A percentile compares a stretch with the other conserved stretches of the same genome.
Conservation (phyloP, 768 basidiomycete genomes). For the Lactarius sp. region DNA sequence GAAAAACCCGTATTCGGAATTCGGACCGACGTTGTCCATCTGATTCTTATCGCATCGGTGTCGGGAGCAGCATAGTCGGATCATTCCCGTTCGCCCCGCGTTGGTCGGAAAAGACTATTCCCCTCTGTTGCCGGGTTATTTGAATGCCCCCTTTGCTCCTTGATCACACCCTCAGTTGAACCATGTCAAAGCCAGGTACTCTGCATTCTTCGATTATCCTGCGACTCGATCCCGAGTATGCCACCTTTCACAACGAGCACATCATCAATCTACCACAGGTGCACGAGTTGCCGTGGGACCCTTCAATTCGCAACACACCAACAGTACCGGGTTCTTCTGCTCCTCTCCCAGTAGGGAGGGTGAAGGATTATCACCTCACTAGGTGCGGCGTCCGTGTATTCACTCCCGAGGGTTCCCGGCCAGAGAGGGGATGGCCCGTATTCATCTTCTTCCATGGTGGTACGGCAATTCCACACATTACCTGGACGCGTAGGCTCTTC, state of each 20-base stretch:
- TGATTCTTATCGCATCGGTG: neutral
- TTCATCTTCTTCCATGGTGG: constrained; percentile 76
- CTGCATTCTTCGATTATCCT: constrained; percentile 57
- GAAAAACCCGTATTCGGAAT: neutral
- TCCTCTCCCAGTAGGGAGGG: constrained; percentile 51
- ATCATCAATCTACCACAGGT: constrained; percentile 44
- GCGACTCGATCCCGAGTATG: constrained; percentile 62
- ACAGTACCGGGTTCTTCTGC: constrained; percentile 53
- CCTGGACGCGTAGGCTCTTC: neutral
- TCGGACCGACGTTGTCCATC: constrained; percentile 8
- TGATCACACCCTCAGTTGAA: constrained; percentile 8
- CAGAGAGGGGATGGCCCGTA: constrained; percentile 60
- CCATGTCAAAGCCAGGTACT: constrained; percentile 38
- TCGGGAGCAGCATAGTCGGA: neutral
- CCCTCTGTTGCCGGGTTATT: neutral
- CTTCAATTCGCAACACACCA: constrained; percentile 47
- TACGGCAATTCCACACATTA: constrained; percentile 27
- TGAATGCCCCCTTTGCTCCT: constrained; percentile 6
- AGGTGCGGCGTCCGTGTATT: constrained; percentile 57
- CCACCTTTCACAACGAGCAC: constrained; percentile 52
- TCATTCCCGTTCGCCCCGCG: neutral
- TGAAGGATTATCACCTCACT: constrained; percentile 48
- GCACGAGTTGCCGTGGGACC: constrained; percentile 60
- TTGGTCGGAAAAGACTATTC: neutral
- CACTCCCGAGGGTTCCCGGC: constrained; percentile 50